A percentile compares a stretch with the other conserved stretches of the same genome.
Evolutionary conservation across 805 yeast genomes (phyloP).

Genomic region (Starmerella riodocensis): DNA sequence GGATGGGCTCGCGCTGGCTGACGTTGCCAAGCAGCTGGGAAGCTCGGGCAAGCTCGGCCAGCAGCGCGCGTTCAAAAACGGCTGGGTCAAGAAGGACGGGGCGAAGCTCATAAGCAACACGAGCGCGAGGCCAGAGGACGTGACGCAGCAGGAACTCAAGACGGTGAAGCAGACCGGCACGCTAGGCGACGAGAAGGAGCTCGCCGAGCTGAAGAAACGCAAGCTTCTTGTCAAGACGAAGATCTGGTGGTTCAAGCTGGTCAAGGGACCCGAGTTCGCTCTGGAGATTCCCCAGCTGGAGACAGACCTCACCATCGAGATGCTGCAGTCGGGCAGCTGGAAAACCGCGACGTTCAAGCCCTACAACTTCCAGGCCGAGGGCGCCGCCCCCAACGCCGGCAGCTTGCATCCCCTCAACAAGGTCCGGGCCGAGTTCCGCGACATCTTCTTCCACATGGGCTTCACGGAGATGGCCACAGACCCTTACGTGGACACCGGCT

Average conservation of each 20-base stretch:
- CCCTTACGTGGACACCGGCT: constrained; percentile 94
- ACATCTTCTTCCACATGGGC: constrained; percentile 94
- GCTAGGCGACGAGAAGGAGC: constrained; percentile 49
- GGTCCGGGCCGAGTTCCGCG: constrained; percentile 95
- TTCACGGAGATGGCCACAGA: constrained; percentile 98
- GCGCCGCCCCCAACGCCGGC: constrained; percentile 73
- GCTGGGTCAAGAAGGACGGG: constrained; percentile 86
- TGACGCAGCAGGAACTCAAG: constrained; percentile 48
- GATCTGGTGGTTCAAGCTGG: constrained; percentile 57
- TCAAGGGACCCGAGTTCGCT: constrained; percentile 76
- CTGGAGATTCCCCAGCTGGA: constrained; percentile 66
- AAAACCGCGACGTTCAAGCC: constrained; percentile 76
- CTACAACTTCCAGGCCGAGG: constrained; percentile 92
- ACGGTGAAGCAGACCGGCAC: constrained; percentile 44
- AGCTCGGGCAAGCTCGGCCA: constrained; percentile 83
- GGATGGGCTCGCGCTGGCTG: constrained; percentile 72
- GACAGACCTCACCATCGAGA: constrained; percentile 89
- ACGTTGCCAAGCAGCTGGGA: constrained; percentile 53
- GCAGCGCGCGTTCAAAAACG: constrained; percentile 93
- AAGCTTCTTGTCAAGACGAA: constrained; percentile 65
- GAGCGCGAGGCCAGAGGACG: constrained; percentile 47
- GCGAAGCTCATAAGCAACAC: constrained; percentile 52
- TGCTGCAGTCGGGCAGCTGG: constrained; percentile 78
- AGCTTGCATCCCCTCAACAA: constrained; percentile 94
- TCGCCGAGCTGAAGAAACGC: constrained; percentile 84